phyloP scores from a whole-genome alignment of 306 rosid species.

The Prunus armeniaca region DNA sequence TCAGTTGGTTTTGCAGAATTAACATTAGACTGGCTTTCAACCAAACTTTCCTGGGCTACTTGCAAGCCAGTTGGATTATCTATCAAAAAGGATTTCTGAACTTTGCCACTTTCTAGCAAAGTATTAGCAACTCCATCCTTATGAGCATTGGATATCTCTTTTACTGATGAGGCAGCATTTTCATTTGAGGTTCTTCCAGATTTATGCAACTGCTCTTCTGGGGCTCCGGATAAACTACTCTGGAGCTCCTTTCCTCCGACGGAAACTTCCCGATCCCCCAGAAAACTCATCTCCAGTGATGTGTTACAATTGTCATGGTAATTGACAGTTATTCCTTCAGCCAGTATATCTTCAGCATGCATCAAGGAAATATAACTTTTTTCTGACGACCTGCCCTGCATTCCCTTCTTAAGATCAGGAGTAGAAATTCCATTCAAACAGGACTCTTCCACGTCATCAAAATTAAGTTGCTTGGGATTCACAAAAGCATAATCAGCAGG shows the following conservation, averaged over 20 bases:
- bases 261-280: slow-evolving; percentile 26
- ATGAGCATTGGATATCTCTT: slow-evolving; percentile 28
- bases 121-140: slow-evolving; percentile 21
- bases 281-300: slow-evolving; percentile 18
- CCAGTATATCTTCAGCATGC: slow-evolving; percentile 26
- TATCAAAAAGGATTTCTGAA: slow-evolving; percentile 27
- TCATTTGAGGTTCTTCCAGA: slow-evolving; percentile 5
- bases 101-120: slow-evolving; percentile 21
- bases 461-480: slow-evolving; percentile 56
- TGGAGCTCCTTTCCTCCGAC: slow-evolving; percentile 28
- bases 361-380: slow-evolving; percentile 14
- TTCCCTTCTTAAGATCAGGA: slow-evolving; percentile 26
- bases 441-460: slow-evolving; percentile 40
- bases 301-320: slow-evolving; percentile 30
- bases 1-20: slow-evolving; percentile 2
- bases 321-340: slow-evolving; percentile 23
- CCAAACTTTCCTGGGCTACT: slow-evolving; percentile 24
- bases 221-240: slow-evolving; percentile 18
- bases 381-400: slow-evolving; percentile 24
- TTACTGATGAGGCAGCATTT: slow-evolving; percentile 18
- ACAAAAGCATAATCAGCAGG: slow-evolving; percentile 42
- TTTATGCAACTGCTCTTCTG: slow-evolving; percentile 21
- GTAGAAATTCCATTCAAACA: slow-evolving; percentile 36
- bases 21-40: slow-evolving; percentile 19
- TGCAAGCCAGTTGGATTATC: slow-evolving; percentile 24